Conservation (phyloP, 2,329 filamentous ascomycete genomes). For the Sphaerulina populicola region DNA sequence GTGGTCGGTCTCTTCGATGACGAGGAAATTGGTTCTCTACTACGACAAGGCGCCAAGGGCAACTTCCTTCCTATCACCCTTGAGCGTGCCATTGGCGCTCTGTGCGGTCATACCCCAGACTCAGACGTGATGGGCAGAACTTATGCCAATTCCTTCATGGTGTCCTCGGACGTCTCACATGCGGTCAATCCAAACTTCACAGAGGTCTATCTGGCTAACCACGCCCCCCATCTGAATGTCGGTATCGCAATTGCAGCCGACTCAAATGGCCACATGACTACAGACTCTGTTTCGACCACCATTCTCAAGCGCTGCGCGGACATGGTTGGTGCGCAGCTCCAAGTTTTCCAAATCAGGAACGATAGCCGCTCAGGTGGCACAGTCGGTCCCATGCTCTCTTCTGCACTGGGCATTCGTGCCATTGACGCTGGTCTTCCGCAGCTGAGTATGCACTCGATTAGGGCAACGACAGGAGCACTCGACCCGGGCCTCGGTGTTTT, state of each 20-base stretch:
- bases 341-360: constrained; percentile 92
- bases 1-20: constrained; percentile 92
- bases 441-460: constrained; percentile 86
- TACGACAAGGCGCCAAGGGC: constrained; percentile 79
- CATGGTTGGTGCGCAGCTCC: constrained; percentile 60
- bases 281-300: constrained; percentile 75
- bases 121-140: constrained; percentile 64
- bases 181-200: constrained; percentile 93
- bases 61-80: constrained; percentile 80
- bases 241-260: constrained; percentile 74
- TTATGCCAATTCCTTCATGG: constrained; percentile 83
- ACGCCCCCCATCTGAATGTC: constrained; percentile 80
- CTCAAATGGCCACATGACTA: constrained; percentile 92
- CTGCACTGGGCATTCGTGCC: constrained; percentile 68
- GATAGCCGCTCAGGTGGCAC: constrained; percentile 84
- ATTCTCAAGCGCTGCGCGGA: constrained; percentile 72
- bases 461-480: constrained; percentile 74
- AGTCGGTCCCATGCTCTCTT: constrained; percentile 83
- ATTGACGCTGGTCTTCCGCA: constrained; percentile 87
- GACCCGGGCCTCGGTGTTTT: constrained; percentile 84
- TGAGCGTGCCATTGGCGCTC: constrained; percentile 69
- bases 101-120: constrained; percentile 41
- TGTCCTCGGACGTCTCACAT: constrained; percentile 89
- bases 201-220: constrained; percentile 70
- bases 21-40: constrained; percentile 86